Evolutionary conservation across 2,329 filamentous ascomycete genomes (phyloP).

Genomic region (Hymenoscyphus repandus): DNA sequence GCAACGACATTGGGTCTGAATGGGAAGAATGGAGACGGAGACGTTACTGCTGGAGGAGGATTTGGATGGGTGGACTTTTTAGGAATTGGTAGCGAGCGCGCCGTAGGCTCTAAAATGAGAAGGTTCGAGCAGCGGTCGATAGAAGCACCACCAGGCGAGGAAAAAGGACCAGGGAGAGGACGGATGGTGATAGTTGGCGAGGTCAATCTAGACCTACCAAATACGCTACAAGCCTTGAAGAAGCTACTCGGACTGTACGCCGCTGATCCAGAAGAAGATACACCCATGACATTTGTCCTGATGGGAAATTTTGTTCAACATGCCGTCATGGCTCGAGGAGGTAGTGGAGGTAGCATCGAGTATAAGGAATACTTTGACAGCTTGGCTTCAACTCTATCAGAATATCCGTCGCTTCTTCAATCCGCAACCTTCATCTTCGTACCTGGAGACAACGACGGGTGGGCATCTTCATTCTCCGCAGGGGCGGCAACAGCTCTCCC

Average conservation of each 20-base stretch:
- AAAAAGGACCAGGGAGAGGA: slow-evolving; percentile 36
- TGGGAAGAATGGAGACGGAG: slow-evolving; percentile 47
- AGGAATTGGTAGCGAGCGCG: slow-evolving; percentile 83
- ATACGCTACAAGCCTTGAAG: slow-evolving; percentile 73
- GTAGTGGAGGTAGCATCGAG: slow-evolving; percentile 77
- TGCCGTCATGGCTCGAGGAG: slow-evolving; percentile 61
- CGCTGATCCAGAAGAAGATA: slow-evolving; percentile 53
- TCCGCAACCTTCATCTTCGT: slow-evolving; percentile 85
- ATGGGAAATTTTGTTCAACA: slow-evolving; percentile 76
- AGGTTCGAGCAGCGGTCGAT: slow-evolving; percentile 68
- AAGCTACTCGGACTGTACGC: slow-evolving; percentile 75
- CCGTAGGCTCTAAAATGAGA: slow-evolving; percentile 77
- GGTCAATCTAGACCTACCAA: slow-evolving; percentile 78
- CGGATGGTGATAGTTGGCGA: slow-evolving; percentile 76
- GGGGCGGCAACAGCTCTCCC: slow-evolving; percentile 69
- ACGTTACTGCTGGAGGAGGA: slow-evolving; percentile 64
- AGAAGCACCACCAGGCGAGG: slow-evolving; percentile 27
- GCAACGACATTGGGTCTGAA: slow-evolving; percentile 69
- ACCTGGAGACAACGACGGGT: slow-evolving; percentile 96
- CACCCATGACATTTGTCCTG: slow-evolving; percentile 75
- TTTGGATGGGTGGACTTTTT: slow-evolving; percentile 98
- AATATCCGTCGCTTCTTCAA: slow-evolving; percentile 76
- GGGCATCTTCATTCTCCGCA: slow-evolving; percentile 79
- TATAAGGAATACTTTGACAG: slow-evolving; percentile 96
- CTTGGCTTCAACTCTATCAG: slow-evolving; percentile 73